Percentiles rank a stretch among this genome's conserved stretches.
Conservation (phyloP, 371 early-diverging fungal genomes). For the Circinella umbellata region DNA sequence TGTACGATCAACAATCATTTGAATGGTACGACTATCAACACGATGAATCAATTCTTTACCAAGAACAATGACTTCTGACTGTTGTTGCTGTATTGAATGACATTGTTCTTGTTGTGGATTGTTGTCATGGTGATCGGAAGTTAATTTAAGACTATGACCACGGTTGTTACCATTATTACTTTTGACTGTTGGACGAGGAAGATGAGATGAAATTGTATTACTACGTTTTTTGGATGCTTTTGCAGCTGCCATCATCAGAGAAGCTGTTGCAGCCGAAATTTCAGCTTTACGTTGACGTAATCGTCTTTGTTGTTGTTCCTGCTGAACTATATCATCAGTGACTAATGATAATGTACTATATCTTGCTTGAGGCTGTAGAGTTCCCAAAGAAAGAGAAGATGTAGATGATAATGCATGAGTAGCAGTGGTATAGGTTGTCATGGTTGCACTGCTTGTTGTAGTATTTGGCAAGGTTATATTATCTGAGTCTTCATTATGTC, state of each 20-base stretch:
- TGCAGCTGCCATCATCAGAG: slow-evolving; percentile 26
- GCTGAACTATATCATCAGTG: background rate
- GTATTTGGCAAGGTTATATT: too few species aligned
- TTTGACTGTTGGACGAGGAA: background rate
- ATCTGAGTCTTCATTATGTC: background rate
- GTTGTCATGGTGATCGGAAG: background rate
- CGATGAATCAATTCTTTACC: slow-evolving; percentile 5
- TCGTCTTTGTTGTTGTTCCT: background rate
- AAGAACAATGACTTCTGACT: background rate
- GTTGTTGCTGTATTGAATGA: background rate
- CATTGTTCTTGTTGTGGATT: background rate
- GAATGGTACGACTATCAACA: slow-evolving; percentile 12
- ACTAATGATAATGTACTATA: slow-evolving; percentile 1
- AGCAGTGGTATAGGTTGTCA: too few species aligned
- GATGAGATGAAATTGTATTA: background rate
- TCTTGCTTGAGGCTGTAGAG: background rate
- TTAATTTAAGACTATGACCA: background rate
- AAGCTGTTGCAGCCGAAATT: slow-evolving; percentile 21
- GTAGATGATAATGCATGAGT: background rate
- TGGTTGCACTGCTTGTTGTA: too few species aligned
- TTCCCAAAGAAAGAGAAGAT: background rate
- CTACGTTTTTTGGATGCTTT: slow-evolving; percentile 17
- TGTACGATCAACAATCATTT: background rate
- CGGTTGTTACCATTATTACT: background rate
- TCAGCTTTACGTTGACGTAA: slow-evolving; percentile 25